A percentile compares a stretch with the other conserved stretches of the same genome.
These are phyloP conservation scores for Botrytis deweyae DNA, from an alignment of 2,329 filamentous ascomycete species.

Conservation along the genomic window DNA sequence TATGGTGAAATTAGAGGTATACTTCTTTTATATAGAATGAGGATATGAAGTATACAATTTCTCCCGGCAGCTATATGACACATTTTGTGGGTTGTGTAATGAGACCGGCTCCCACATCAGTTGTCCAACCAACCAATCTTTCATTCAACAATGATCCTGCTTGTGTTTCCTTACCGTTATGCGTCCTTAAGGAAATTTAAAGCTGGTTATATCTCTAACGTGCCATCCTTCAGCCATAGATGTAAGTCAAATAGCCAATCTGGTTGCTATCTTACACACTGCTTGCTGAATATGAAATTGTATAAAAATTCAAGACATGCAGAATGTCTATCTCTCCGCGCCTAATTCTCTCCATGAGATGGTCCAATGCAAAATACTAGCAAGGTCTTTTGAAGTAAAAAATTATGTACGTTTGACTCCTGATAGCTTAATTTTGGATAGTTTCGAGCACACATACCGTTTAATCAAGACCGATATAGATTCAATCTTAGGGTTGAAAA, in stretches of 20 bases:
- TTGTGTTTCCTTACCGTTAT: neutral
- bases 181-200: neutral
- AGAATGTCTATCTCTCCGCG: too few relatives aligned
- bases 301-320: too few relatives aligned
- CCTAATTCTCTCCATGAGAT: too few relatives aligned
- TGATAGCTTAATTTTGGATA: neutral
- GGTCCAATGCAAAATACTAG: too few relatives aligned
- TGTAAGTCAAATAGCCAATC: neutral
- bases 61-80: neutral
- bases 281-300: neutral
- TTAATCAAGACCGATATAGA: too few relatives aligned
- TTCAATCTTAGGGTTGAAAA: too few relatives aligned
- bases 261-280: neutral
- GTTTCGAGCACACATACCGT: neutral
- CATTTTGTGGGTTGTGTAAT: too few relatives aligned
- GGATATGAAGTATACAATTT: neutral
- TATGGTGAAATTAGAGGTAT: slow-evolving; percentile 63
- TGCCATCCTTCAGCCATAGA: neutral
- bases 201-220: neutral
- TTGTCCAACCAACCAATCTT: neutral
- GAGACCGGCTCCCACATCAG: neutral
- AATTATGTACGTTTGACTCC: too few relatives aligned
- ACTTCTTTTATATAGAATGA: neutral
- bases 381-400: too few relatives aligned
- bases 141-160: neutral